Conservation (phyloP, 768 basidiomycete genomes). For the Amanita exitialis region DNA sequence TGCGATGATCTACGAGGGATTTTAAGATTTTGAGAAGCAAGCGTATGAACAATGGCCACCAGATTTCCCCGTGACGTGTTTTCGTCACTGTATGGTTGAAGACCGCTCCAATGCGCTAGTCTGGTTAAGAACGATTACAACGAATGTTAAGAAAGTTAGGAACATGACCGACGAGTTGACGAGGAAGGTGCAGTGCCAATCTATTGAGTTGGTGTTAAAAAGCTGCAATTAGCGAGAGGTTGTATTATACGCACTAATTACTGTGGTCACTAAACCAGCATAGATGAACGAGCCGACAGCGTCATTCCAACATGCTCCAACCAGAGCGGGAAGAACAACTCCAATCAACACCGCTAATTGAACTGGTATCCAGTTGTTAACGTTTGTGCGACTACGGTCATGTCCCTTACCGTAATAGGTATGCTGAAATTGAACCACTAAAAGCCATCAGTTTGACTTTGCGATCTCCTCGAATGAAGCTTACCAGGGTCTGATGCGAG, state of each 20-base stretch:
- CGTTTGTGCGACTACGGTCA: neutral
- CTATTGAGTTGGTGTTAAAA: neutral
- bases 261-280: slow-evolving; percentile 54
- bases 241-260: slow-evolving; percentile 36
- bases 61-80: slow-evolving; percentile 68
- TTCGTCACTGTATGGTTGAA: slow-evolving; percentile 76
- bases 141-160: neutral
- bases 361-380: slow-evolving; percentile 25
- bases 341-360: slow-evolving; percentile 51
- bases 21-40: neutral
- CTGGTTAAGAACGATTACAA: slow-evolving; percentile 19
- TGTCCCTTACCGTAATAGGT: slow-evolving; percentile 42
- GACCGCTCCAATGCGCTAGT: slow-evolving; percentile 72
- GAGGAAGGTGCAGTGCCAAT: slow-evolving; percentile 63
- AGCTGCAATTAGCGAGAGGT: neutral
- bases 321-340: slow-evolving; percentile 42
- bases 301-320: slow-evolving; percentile 56
- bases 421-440: slow-evolving; percentile 67
- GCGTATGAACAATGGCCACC: slow-evolving; percentile 25
- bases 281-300: slow-evolving; percentile 59
- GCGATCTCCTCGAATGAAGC: slow-evolving; percentile 11
- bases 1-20: slow-evolving; percentile 45
- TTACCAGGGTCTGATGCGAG: slow-evolving; percentile 59
- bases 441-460: neutral
- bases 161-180: slow-evolving; percentile 50